phyloP scores from a whole-genome alignment of 805 yeast species.

The Cyberlindnera meyerae region DNA sequence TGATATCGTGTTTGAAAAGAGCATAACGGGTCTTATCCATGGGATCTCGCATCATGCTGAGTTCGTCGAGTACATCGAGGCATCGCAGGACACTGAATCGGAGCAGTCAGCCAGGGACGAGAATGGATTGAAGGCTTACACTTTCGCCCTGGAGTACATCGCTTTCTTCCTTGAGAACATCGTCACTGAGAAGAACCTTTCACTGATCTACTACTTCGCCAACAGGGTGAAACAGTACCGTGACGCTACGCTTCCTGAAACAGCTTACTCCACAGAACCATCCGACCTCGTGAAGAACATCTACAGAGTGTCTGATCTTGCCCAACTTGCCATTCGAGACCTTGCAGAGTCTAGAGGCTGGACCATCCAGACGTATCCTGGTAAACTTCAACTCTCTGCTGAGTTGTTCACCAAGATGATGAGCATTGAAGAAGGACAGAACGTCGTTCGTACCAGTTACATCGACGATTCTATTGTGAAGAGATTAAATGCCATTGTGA shows the following conservation, averaged over 20 bases:
- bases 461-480: conserved; percentile 44
- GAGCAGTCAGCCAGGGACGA: conserved; percentile 5
- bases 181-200: conserved; percentile 61
- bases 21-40: conserved; percentile 63
- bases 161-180: conserved; percentile 55
- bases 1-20: conserved; percentile 56
- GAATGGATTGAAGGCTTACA: conserved; percentile 37
- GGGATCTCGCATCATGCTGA: conserved; percentile 73
- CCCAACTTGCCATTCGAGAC: conserved; percentile 60
- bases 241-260: conserved; percentile 37
- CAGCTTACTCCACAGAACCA: conserved; percentile 28
- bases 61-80: conserved; percentile 38
- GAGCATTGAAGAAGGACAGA: conserved; percentile 53
- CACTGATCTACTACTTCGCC: conserved; percentile 69
- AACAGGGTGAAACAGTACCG: conserved; percentile 75
- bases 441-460: conserved; percentile 48
- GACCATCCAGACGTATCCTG: conserved; percentile 79
- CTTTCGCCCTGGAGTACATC: conserved; percentile 56
- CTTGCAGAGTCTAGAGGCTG: conserved; percentile 55
- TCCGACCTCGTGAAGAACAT: conserved; percentile 32
- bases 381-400: conserved; percentile 61
- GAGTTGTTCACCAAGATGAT: conserved; percentile 66
- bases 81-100: conserved; percentile 8
- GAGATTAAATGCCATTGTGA: conserved; percentile 31
- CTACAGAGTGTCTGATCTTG: conserved; percentile 66